Evolutionary conservation across 2,329 filamentous ascomycete species (phyloP).

Genomic region (Scytalidium lignicola): DNA sequence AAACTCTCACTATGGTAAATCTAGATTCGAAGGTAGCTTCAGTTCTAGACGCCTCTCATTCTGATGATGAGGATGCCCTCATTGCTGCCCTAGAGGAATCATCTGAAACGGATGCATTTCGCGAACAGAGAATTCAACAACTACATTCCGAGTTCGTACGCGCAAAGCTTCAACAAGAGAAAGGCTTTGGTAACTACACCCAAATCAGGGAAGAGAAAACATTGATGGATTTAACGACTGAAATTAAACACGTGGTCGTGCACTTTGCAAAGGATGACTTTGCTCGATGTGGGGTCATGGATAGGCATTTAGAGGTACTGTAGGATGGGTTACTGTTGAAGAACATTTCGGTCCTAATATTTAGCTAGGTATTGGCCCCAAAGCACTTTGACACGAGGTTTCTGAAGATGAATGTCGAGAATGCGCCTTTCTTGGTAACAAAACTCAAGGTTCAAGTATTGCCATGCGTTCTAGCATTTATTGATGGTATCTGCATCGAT

Average conservation of each 20-base stretch:
- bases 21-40: slow-evolving; percentile 46
- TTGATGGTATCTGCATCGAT: slow-evolving; percentile 49
- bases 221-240: slow-evolving; percentile 42
- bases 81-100: slow-evolving; percentile 52
- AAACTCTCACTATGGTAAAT: slow-evolving; percentile 33
- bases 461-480: slow-evolving; percentile 53
- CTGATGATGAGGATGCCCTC: slow-evolving; percentile 53
- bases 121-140: slow-evolving; percentile 52
- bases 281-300: slow-evolving; percentile 35
- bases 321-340: too few relatives aligned
- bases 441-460: slow-evolving; percentile 53
- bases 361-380: slow-evolving; percentile 40
- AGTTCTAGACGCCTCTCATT: slow-evolving; percentile 34
- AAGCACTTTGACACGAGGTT: slow-evolving; percentile 56
- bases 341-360: slow-evolving; percentile 1
- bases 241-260: slow-evolving; percentile 32
- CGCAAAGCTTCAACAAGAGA: slow-evolving; percentile 44
- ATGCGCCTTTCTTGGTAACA: slow-evolving; percentile 53
- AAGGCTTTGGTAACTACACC: slow-evolving; percentile 46
- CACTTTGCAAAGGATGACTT: slow-evolving; percentile 39
- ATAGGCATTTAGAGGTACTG: slow-evolving; percentile 31
- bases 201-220: slow-evolving; percentile 55
- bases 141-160: slow-evolving; percentile 49
- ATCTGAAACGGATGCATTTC: slow-evolving; percentile 45
- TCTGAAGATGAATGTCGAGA: slow-evolving; percentile 53